A percentile compares a stretch with the other conserved stretches of the same genome.
phyloP scores from a whole-genome alignment of 306 rosid species.

The Inga oerstediana region DNA sequence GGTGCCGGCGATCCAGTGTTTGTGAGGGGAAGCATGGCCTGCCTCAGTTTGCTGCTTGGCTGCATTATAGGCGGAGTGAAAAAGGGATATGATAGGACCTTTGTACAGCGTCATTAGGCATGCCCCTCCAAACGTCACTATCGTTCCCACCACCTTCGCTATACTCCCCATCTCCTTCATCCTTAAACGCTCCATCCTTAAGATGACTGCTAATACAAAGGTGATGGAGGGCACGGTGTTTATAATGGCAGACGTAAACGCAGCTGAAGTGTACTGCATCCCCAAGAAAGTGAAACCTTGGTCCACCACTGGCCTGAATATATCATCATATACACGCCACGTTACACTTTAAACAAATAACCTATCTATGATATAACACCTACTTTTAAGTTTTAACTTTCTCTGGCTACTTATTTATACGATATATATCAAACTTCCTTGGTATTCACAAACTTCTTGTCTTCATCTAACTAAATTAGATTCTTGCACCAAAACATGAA shows the following conservation, averaged over 20 bases:
- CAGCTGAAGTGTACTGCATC: slow-evolving; percentile 74
- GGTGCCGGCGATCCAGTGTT: slow-evolving; percentile 40
- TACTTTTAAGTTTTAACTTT: not conserved
- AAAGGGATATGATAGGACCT: slow-evolving; percentile 59
- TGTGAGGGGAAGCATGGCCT: slow-evolving; percentile 11
- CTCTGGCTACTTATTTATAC: not conserved
- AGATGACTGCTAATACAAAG: slow-evolving; percentile 57
- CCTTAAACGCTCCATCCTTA: slow-evolving; percentile 21
- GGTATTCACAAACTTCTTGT: not conserved
- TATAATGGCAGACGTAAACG: slow-evolving; percentile 70
- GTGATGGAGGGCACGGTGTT: slow-evolving; percentile 82
- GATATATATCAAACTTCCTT: too few species aligned
- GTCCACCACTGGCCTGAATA: slow-evolving; percentile 67
- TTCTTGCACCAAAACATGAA: not conserved
- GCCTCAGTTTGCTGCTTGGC: not conserved
- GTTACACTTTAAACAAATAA: not conserved
- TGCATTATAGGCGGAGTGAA: slow-evolving; percentile 38
- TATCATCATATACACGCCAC: not conserved
- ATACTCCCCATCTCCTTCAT: slow-evolving; percentile 51
- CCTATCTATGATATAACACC: not conserved
- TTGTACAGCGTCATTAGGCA: slow-evolving; percentile 71
- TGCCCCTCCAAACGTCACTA: slow-evolving; percentile 60
- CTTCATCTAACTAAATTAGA: not conserved
- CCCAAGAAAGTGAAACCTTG: slow-evolving; percentile 76
- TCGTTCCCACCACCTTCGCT: slow-evolving; percentile 55